phyloP scores from a whole-genome alignment of 2,329 filamentous ascomycete genomes.

The Rosellinia necatrix region DNA sequence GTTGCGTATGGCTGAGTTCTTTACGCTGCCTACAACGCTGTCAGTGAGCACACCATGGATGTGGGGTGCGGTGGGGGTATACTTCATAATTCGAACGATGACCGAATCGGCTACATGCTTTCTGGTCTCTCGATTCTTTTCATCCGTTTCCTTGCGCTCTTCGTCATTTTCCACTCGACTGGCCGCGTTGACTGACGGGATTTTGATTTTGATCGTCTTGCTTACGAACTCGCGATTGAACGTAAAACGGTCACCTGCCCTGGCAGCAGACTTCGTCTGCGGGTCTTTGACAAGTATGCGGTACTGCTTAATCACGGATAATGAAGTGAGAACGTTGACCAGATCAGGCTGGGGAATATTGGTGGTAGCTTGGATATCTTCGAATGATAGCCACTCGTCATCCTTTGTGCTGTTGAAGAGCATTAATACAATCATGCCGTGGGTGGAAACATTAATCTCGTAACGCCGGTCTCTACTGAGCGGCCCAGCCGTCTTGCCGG shows the following conservation, averaged over 20 bases:
- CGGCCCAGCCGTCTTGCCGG: conserved; percentile 68
- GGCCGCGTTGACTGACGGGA: conserved; percentile 77
- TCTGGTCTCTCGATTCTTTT: conserved; percentile 74
- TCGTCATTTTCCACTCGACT: conserved; percentile 82
- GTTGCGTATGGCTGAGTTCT: conserved; percentile 68
- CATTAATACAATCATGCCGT: conserved; percentile 86
- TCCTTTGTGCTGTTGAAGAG: conserved; percentile 81
- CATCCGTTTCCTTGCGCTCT: conserved; percentile 72
- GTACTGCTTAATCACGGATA: conserved; percentile 79
- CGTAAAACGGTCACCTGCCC: conserved; percentile 74
- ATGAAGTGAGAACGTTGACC: conserved; percentile 75
- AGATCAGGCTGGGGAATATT: conserved; percentile 78
- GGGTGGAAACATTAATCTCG: conserved; percentile 90
- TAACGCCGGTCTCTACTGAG: conserved; percentile 73
- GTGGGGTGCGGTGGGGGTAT: conserved; percentile 41
- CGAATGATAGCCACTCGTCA: conserved; percentile 58
- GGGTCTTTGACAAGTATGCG: conserved; percentile 81
- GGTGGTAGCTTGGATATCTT: conserved; percentile 83
- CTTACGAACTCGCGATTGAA: conserved; percentile 84
- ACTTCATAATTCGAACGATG: conserved; percentile 86
- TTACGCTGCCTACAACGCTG: conserved; percentile 67
- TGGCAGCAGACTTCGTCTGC: conserved; percentile 72
- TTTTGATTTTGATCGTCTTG: conserved; percentile 86
- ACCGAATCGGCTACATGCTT: conserved; percentile 75
- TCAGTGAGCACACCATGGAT: conserved; percentile 5